These are phyloP conservation scores for Stenocarpella maydis DNA, from an alignment of 2,329 filamentous ascomycete species.

Conservation along the genomic window DNA sequence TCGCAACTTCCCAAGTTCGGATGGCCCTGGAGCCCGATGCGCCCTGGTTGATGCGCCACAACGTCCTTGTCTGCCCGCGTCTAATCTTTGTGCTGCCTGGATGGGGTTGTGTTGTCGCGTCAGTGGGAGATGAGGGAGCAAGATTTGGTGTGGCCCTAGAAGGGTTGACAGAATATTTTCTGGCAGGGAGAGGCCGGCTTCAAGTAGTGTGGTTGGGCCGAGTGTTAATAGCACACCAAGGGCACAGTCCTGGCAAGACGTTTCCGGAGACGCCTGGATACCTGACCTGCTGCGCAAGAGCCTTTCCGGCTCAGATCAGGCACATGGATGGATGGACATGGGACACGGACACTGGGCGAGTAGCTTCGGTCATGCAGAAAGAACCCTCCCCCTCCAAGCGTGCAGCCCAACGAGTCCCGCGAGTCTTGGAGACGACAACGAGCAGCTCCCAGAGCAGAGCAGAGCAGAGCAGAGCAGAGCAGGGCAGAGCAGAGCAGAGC, in stretches of 20 bases:
- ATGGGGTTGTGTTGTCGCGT: slow-evolving; percentile 21
- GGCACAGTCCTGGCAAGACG: slow-evolving; percentile 32
- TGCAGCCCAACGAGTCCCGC: slow-evolving; percentile 31
- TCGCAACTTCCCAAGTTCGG: slow-evolving; percentile 35
- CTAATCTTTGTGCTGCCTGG: slow-evolving; percentile 32
- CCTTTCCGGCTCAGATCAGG: slow-evolving; percentile 33
- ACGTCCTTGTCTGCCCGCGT: slow-evolving; percentile 32
- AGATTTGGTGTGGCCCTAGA: slow-evolving; percentile 33
- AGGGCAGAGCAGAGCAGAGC: background rate
- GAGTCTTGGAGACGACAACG: slow-evolving; percentile 27
- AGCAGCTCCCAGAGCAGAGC: background rate
- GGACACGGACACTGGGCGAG: slow-evolving; percentile 26
- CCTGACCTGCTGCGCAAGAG: slow-evolving; percentile 31
- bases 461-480: background rate
- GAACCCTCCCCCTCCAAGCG: slow-evolving; percentile 22
- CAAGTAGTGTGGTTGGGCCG: slow-evolving; percentile 34
- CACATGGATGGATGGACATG: slow-evolving; percentile 31
- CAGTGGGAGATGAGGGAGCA: slow-evolving; percentile 32
- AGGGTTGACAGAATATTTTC: slow-evolving; percentile 31
- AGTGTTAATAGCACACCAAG: slow-evolving; percentile 30
- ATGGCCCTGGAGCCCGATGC: slow-evolving; percentile 31
- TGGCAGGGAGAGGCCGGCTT: slow-evolving; percentile 37
- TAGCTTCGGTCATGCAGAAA: slow-evolving; percentile 33
- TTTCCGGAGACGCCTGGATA: slow-evolving; percentile 29
- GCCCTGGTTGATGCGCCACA: slow-evolving; percentile 32